Conservation (phyloP, 176 grass and related monocot genomes). For the Musa itinerans region DNA sequence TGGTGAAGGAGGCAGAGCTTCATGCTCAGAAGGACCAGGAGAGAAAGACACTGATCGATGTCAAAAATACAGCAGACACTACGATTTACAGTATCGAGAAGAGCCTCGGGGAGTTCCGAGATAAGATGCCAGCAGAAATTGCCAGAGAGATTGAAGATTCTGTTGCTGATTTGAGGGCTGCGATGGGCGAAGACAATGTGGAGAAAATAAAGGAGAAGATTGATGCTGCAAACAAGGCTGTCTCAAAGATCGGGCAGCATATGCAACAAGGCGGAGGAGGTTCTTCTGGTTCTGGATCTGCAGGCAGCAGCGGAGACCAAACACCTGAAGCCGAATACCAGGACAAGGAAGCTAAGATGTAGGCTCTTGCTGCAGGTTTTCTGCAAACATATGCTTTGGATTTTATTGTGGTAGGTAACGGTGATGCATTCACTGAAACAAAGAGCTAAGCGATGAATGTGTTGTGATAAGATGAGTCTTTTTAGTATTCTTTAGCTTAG, state of each 20-base stretch:
- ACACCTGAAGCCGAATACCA: constrained; percentile 85
- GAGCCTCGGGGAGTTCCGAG: constrained; percentile 80
- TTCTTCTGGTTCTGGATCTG: not conserved
- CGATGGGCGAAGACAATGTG: constrained; percentile 54
- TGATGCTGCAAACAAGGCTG: constrained; percentile 84
- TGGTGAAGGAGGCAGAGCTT: constrained; percentile 91
- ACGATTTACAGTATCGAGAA: constrained; percentile 92
- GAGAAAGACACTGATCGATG: constrained; percentile 69
- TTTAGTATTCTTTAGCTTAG: no score
- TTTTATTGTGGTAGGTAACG: not conserved
- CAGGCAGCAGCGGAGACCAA: constrained; percentile 33
- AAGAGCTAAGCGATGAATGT: no score
- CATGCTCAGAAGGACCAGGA: constrained; percentile 88
- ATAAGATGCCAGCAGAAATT: constrained; percentile 76
- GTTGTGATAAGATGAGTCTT: no score
- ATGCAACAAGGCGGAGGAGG: constrained; percentile 49
- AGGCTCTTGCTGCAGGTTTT: not conserved
- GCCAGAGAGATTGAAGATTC: constrained; percentile 54
- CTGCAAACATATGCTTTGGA: not conserved
- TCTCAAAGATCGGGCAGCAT: constrained; percentile 63
- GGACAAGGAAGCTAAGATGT: constrained; percentile 45
- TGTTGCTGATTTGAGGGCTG: constrained; percentile 66
- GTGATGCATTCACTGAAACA: not conserved
- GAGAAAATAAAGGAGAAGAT: constrained; percentile 98
- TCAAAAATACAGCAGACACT: constrained; percentile 79